phyloP scores from a whole-genome alignment of 1,284 basidiomycete genomes.

The Trametes pubescens region DNA sequence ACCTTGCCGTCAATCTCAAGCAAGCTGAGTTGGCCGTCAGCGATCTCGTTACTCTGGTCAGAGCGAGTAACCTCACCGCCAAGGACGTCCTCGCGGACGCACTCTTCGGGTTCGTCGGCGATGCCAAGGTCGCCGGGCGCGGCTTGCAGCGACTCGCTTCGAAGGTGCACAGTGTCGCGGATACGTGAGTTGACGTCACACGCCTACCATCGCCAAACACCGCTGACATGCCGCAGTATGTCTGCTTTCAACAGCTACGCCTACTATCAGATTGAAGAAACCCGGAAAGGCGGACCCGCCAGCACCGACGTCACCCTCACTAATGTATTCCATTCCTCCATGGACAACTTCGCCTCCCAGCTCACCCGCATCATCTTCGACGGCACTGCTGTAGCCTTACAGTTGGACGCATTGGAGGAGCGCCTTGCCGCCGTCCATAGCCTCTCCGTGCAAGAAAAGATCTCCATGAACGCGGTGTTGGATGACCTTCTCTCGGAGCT shows the following conservation, averaged over 20 bases:
- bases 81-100: neutral
- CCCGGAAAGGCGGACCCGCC: neutral
- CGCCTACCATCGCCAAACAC: neutral
- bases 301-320: neutral
- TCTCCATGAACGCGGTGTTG: neutral
- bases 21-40: constrained; percentile 7
- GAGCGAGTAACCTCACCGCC: constrained; percentile 1
- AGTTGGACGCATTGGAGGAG: neutral
- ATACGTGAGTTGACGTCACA: neutral
- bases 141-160: neutral
- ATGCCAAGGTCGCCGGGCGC: neutral
- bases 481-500: constrained; percentile 4
- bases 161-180: neutral
- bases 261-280: neutral
- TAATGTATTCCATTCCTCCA: neutral
- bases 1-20: neutral
- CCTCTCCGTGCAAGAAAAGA: neutral
- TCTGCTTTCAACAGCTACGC: neutral
- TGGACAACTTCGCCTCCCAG: neutral
- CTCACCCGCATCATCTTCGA: neutral
- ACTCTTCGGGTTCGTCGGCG: neutral
- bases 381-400: neutral
- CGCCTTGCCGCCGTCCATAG: neutral
- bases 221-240: neutral
- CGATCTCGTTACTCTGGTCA: neutral